Conservation (phyloP, 805 yeast species). For the Metschnikowia rubicola region DNA sequence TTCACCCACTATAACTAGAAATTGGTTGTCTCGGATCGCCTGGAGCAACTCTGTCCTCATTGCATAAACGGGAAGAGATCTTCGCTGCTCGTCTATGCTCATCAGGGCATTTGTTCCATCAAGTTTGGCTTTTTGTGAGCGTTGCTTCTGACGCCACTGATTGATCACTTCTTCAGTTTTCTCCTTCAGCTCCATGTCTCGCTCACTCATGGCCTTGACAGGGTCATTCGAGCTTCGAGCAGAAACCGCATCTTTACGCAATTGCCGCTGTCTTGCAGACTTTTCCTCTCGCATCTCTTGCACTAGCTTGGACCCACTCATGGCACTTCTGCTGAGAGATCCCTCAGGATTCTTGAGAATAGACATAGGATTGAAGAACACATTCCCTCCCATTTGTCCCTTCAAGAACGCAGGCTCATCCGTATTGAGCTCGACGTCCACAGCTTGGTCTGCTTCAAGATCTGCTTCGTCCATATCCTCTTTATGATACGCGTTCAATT, state of each 20-base stretch:
- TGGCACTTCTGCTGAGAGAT: conserved; percentile 70
- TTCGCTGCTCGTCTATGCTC: conserved; percentile 38
- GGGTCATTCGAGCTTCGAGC: conserved; percentile 12
- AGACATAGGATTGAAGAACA: conserved; percentile 46
- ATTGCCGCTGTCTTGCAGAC: conserved; percentile 46
- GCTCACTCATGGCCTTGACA: conserved; percentile 3
- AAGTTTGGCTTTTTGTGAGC: conserved; percentile 6
- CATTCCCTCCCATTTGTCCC: conserved; percentile 45
- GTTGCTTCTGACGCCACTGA: conserved; percentile 16
- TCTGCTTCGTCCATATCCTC: conserved; percentile 21
- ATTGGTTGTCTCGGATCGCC: conserved; percentile 70
- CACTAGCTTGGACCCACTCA: conserved; percentile 67
- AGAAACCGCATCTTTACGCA: conserved; percentile 30
- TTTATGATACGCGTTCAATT: conserved; percentile 29
- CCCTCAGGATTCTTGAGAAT: conserved; percentile 77
- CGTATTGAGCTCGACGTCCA: conserved; percentile 71
- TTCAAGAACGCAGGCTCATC: conserved; percentile 70
- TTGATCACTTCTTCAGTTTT: conserved; percentile 13
- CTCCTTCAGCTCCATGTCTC: conserved; percentile 8
- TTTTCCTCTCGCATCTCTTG: conserved; percentile 61
- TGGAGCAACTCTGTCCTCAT: conserved; percentile 56
- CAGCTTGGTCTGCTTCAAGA: conserved; percentile 39
- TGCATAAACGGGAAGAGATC: conserved; percentile 67
- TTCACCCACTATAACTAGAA: conserved; percentile 84
- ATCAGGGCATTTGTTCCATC: conserved; percentile 1